phyloP scores from a whole-genome alignment of 768 basidiomycete genomes.

The Piloderma croceum region DNA sequence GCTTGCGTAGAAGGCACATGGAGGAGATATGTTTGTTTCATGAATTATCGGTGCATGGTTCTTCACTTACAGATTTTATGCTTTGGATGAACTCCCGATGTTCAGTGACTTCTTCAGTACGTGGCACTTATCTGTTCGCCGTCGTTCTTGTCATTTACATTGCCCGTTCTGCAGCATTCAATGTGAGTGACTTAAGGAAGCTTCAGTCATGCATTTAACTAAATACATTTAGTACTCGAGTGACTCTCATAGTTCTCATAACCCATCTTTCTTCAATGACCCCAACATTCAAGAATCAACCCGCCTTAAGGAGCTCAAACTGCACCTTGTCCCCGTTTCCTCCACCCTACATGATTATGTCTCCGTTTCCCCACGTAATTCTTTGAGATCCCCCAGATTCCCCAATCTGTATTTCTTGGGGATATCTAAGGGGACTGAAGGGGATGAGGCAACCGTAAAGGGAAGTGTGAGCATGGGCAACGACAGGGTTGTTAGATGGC shows the following conservation, averaged over 20 bases:
- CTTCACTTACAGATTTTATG: not conserved
- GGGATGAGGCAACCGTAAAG: conserved; percentile 41
- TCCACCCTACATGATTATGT: conserved; percentile 17
- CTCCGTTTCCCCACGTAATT: conserved; percentile 17
- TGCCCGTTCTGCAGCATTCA: conserved; percentile 35
- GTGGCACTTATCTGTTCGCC: conserved; percentile 24
- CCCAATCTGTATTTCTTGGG: conserved; percentile 40
- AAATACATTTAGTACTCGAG: conserved; percentile 27
- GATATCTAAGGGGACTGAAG: conserved; percentile 35
- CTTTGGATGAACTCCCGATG: conserved; percentile 1
- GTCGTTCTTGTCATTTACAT: conserved; percentile 3
- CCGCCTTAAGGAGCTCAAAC: conserved; percentile 52
- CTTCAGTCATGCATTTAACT: not conserved
- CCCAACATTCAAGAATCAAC: conserved; percentile 59
- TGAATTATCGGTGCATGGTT: conserved; percentile 60
- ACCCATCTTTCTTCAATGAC: conserved; percentile 48
- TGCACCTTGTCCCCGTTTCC: conserved; percentile 50
- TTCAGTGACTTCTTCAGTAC: conserved; percentile 6
- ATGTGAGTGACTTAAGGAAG: conserved; percentile 39
- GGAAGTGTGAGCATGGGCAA: conserved; percentile 46
- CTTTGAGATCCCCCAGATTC: conserved; percentile 20
- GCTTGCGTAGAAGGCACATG: conserved; percentile 73
- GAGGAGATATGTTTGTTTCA: conserved; percentile 68
- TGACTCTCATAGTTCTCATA: conserved; percentile 30
- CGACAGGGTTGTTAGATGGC: conserved; percentile 47